Conservation (phyloP, 768 basidiomycete genomes). For the Lentinula raphanica region DNA sequence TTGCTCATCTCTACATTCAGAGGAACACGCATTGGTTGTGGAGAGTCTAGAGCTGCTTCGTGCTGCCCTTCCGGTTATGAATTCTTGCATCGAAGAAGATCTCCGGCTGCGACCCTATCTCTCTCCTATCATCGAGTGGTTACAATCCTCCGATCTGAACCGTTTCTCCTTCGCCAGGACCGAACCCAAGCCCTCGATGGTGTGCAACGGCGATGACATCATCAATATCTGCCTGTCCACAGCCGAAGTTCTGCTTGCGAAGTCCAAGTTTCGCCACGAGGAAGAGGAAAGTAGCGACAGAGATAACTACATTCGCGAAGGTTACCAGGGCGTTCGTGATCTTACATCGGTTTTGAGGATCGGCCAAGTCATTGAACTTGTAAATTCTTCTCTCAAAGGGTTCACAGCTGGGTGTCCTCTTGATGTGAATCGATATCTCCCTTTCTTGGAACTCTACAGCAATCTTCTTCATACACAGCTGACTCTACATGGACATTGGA, state of each 20-base stretch:
- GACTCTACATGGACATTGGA: conserved; percentile 54
- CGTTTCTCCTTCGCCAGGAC: background rate
- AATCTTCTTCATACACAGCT: conserved; percentile 55
- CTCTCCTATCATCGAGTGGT: background rate
- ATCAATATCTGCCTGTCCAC: conserved; percentile 62
- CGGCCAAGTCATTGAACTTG: conserved; percentile 31
- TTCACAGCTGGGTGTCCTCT: conserved; percentile 30
- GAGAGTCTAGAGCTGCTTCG: background rate
- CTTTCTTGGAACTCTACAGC: conserved; percentile 70
- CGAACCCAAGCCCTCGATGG: background rate
- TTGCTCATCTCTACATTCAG: background rate
- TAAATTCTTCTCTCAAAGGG: conserved; percentile 33
- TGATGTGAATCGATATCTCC: conserved; percentile 46
- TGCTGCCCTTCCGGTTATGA: background rate
- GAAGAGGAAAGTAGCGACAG: conserved; percentile 12
- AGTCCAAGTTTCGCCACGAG: conserved; percentile 26
- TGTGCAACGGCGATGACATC: conserved; percentile 28
- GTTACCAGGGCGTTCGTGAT: conserved; percentile 37
- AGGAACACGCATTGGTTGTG: background rate
- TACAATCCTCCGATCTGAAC: background rate
- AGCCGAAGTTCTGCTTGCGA: conserved; percentile 54
- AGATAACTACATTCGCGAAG: conserved; percentile 50
- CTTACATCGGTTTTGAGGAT: conserved; percentile 48
- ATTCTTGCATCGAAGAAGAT: background rate
- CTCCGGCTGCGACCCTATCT: background rate